A percentile compares a stretch with the other conserved stretches of the same genome.
Evolutionary conservation across 768 basidiomycete species (phyloP).

Genomic region (Collybia sp.): DNA sequence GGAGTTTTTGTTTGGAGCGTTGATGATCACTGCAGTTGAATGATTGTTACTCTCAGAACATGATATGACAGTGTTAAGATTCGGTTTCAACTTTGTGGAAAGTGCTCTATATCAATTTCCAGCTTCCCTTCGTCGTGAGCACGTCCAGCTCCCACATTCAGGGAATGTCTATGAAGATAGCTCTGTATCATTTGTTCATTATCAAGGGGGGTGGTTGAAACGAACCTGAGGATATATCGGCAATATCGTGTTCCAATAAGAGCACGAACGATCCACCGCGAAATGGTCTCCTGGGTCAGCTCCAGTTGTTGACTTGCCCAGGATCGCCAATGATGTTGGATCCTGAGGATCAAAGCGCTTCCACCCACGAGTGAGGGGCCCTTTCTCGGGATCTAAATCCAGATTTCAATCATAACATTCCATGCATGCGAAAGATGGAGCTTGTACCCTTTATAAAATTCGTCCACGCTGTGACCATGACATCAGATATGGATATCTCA

Average conservation of each 20-base stretch:
- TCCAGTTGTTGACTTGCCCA: slow-evolving; percentile 16
- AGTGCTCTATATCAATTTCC: too few species aligned
- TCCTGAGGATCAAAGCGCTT: slow-evolving; percentile 18
- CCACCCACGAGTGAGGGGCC: slow-evolving; percentile 25
- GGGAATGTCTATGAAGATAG: slow-evolving; percentile 15
- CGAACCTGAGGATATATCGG: slow-evolving; percentile 23
- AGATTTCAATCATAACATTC: neutral
- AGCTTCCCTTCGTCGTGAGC: slow-evolving; percentile 5
- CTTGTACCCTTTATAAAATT: slow-evolving; percentile 28
- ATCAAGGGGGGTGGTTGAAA: neutral
- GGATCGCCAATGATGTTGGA: slow-evolving; percentile 20
- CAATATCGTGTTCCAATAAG: slow-evolving; percentile 24
- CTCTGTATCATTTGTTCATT: neutral
- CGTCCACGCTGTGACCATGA: slow-evolving; percentile 30
- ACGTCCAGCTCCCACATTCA: slow-evolving; percentile 21
- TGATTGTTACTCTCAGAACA: too few species aligned
- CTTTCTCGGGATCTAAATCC: slow-evolving; percentile 18
- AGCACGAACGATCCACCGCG: slow-evolving; percentile 18
- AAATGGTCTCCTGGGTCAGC: slow-evolving; percentile 23
- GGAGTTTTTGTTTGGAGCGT: too few species aligned
- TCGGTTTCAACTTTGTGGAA: too few species aligned
- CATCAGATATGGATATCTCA: slow-evolving; percentile 23
- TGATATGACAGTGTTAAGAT: too few species aligned
- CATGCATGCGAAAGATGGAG: too few species aligned
- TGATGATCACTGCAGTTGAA: too few species aligned